These are phyloP conservation scores for Aegilops sharonensis DNA, from an alignment of 176 grass and related monocot genomes.

Conservation along the genomic window DNA sequence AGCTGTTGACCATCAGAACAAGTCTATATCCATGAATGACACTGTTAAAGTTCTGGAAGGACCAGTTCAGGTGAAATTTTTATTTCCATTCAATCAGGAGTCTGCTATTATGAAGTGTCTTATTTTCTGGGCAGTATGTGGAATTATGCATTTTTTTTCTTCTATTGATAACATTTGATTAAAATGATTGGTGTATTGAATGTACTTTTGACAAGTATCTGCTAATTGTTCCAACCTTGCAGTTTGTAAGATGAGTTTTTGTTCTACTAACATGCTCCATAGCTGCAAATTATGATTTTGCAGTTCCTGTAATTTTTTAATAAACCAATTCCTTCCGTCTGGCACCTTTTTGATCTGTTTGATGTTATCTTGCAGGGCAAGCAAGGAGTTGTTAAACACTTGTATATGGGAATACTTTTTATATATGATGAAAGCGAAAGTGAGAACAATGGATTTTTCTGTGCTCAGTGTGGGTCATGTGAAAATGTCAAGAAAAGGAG, in stretches of 20 bases:
- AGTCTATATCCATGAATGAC: conserved; percentile 81
- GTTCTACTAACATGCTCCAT: conserved; percentile 18
- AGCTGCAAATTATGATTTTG: conserved; percentile 1
- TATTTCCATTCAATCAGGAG: not conserved
- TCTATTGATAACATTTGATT: conserved; percentile 13
- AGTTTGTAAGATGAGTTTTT: not conserved
- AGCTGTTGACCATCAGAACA: conserved; percentile 72
- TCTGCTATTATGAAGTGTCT: conserved; percentile 11
- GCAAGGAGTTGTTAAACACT: conserved; percentile 87
- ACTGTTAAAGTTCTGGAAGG: conserved; percentile 73
- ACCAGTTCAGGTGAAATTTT: conserved; percentile 59
- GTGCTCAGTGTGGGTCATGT: conserved; percentile 72
- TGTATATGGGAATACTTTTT: conserved; percentile 91
- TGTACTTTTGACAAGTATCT: not conserved
- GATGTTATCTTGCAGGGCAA: conserved; percentile 65
- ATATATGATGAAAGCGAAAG: conserved; percentile 77
- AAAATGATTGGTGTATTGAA: not conserved
- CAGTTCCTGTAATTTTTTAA: not conserved
- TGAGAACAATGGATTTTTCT: conserved; percentile 79
- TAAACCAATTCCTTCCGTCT: conserved; percentile 15
- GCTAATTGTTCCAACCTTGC: not conserved
- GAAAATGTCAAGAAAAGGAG: conserved; percentile 66
- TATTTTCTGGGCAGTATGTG: conserved; percentile 13
- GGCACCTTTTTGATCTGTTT: conserved; percentile 19
- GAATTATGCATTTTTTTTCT: not conserved